Conservation (phyloP, 78 protist genomes). For the Dictyostelium citrinum region DNA sequence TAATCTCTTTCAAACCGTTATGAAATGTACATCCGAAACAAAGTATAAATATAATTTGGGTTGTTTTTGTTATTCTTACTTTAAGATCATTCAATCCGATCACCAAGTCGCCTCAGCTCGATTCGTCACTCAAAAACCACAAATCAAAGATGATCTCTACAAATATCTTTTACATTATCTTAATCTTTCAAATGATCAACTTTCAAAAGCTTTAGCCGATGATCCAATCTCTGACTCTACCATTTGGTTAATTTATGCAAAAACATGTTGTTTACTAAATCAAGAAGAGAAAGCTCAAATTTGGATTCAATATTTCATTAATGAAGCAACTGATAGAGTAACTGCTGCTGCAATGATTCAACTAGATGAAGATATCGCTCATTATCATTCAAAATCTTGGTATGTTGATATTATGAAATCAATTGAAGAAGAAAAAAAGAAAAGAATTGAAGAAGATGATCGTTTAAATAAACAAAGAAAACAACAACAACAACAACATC, state of each 20-base stretch:
- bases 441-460: constrained; percentile 22
- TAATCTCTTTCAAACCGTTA: background rate
- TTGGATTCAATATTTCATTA: constrained; percentile 67
- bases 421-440: constrained; percentile 28
- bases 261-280: constrained; percentile 56
- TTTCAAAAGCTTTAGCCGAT: background rate
- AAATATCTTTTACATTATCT: background rate
- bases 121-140: constrained; percentile 3
- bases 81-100: background rate
- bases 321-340: constrained; percentile 45
- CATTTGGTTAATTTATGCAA: constrained; percentile 50
- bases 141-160: background rate
- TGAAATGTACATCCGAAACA: background rate
- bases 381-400: constrained; percentile 26
- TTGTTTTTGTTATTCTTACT: constrained; percentile 33
- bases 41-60: constrained; percentile 20
- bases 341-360: background rate
- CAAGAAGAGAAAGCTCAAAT: constrained; percentile 61
- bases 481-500: background rate
- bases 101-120: background rate
- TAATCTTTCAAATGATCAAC: background rate
- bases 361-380: constrained; percentile 16
- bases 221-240: constrained; percentile 9
- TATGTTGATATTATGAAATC: constrained; percentile 40
- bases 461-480: background rate